Evolutionary conservation across 805 yeast species (phyloP), one percentile per base, ranked within the genome.

Genomic region (Barnettozyma siamensis): DNA sequence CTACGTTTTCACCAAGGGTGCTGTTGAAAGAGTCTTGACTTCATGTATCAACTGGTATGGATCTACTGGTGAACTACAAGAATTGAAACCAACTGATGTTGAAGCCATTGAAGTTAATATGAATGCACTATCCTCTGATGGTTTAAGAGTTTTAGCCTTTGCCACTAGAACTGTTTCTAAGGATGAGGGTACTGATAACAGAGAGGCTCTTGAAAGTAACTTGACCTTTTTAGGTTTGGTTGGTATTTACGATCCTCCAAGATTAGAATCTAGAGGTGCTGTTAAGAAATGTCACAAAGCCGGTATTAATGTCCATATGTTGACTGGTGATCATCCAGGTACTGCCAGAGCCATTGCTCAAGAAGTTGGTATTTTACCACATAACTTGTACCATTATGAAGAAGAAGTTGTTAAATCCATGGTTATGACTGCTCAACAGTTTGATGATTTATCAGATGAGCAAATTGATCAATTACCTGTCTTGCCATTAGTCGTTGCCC

Each of bases 191-290:
- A 50, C 51, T 17, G 55, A 50, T n/a, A 58, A 61, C 24, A 67
- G 83, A 41, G 69, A 55, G 0, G 44, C 51, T 7, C 70, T 82
- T 38, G 91, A 83, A 58, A 46, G 56, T 11, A 66, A 68, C 11
- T 66, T 83, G 38, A 69, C 66, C 3, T 79, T 83, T 51, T 64
- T 78, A 31, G 91, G 91, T 3, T 65, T 83, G 18, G 77, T 81
- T 51, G 91, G 91, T 46, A 82, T 83, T 49, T 83, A 83, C 55
- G 91, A 83, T 58, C 91, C 91, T 16, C 91, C 91, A 42, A 70
- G 91, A 53, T 64, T 67, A 11, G 89, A 83, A 63, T 76, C 87
- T 13, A 74, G 77, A 10, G 74, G 67, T 11, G 74, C 85, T 6
- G 89, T 83, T 18, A 73, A 72, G 51, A 59, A 65, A 45, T 83